Base-by-base conservation (phyloP, 306 rosid species). In the Styphnolobium japonicum region DNA sequence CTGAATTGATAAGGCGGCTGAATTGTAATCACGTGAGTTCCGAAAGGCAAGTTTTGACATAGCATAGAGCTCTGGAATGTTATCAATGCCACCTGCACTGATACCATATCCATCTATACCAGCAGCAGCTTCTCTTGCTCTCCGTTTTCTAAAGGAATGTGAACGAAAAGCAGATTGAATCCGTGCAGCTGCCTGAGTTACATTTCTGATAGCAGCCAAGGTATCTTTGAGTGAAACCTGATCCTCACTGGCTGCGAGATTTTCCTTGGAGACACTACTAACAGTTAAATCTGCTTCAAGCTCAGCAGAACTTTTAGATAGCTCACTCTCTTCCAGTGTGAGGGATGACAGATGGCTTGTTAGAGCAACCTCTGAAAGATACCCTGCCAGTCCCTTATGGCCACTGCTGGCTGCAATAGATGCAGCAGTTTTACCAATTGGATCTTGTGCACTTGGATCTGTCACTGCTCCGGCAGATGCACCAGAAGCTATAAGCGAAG, bases 381-480 rank as follows among this genome's bases (percentile, higher is more conserved):
- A 96, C 73, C 98, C 99, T 10, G 99, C 99, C 65, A 96, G 91
- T 66, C 99, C 99, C 85, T 88, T 91, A 73, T 93, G 94, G 78
- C 97, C 94, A 70, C 65, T 67, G 80, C 76, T 73, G 63, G 89
- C 89, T 69, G 99, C 99, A 71, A 93, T 82, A 52, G 93, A 86
- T 29, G 98, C 99, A 2, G 98, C 90, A 33, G 96, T 96, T 90
- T 85, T 88, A 31, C 99, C 99, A 3, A 14, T 71, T 67, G 94
- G 97, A 83, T 96, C 94, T 78, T 86, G 96, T 68, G 86, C 71
- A 80, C 53, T 84, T 61, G 99, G 98, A 83, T 96, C 99, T 39
- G 99, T 96, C 86, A 96, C 98, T 25, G 99, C 98, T 58, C 98
- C 98, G 58, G 98, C 97, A 76, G 87, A 93, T 71, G 98, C 99